phyloP scores from a whole-genome alignment of 208 protist species.

The Trypanosoma grayi region DNA sequence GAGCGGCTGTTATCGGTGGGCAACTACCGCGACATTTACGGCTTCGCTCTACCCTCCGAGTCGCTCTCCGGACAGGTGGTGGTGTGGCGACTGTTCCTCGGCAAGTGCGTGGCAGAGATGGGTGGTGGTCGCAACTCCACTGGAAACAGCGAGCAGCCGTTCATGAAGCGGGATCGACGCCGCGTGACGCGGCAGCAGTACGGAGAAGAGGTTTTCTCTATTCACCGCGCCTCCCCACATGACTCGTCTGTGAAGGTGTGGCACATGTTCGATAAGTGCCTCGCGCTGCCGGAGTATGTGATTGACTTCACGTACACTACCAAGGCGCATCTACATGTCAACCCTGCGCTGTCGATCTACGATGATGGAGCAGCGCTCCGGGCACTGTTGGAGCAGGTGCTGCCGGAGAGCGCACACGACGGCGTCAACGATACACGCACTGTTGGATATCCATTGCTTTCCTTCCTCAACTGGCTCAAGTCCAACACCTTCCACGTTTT shows the following conservation, averaged over 20 bases:
- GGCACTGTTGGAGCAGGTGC: slow-evolving; percentile 6
- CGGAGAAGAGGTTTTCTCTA: slow-evolving; percentile 53
- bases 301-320: slow-evolving; percentile 82
- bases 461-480: slow-evolving; percentile 36
- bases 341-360: slow-evolving; percentile 26
- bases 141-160: slow-evolving; percentile 32
- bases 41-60: slow-evolving; percentile 22
- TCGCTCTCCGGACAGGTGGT: slow-evolving; percentile 37
- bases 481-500: slow-evolving; percentile 38
- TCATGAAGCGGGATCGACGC: slow-evolving; percentile 25
- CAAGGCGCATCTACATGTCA: slow-evolving; percentile 8
- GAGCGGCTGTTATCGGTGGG: slow-evolving; percentile 40
- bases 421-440: slow-evolving; percentile 23
- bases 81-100: slow-evolving; percentile 57
- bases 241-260: slow-evolving; percentile 52
- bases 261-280: slow-evolving; percentile 81
- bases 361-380: slow-evolving; percentile 16
- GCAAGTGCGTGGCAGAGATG: slow-evolving; percentile 49
- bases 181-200: slow-evolving; percentile 50
- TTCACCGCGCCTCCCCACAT: slow-evolving; percentile 52
- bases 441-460: slow-evolving; percentile 29
- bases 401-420: slow-evolving; percentile 7
- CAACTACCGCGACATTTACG: slow-evolving; percentile 26
- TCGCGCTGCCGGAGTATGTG: slow-evolving; percentile 84
- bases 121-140: slow-evolving; percentile 28